A percentile compares a stretch with the other conserved stretches of the same genome.
Conservation (phyloP, 2,329 filamentous ascomycete genomes). For the Alternaria angustiovoidea region DNA sequence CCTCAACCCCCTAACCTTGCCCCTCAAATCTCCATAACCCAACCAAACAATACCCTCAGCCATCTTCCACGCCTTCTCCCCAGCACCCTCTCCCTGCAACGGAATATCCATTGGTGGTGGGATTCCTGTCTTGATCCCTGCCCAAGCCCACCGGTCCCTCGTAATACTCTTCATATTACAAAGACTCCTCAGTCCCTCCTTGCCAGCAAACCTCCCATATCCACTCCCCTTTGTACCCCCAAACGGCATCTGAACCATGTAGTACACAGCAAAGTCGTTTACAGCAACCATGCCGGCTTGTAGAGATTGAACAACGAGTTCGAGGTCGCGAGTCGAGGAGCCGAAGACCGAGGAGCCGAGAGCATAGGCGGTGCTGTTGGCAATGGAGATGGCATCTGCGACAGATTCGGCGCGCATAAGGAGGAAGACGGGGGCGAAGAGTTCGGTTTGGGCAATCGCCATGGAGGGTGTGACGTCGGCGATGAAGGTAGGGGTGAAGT, state of each 20-base stretch:
- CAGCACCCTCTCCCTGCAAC: conserved; percentile 57
- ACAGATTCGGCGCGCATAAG: conserved; percentile 77
- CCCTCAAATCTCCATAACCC: conserved; percentile 54
- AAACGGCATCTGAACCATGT: conserved; percentile 93
- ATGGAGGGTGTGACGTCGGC: conserved; percentile 87
- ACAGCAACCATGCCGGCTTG: conserved; percentile 90
- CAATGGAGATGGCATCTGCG: conserved; percentile 74
- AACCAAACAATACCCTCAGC: conserved; percentile 58
- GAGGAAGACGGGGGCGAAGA: conserved; percentile 90
- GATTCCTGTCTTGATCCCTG: conserved; percentile 73
- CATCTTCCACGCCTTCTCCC: conserved; percentile 52
- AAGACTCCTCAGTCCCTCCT: conserved; percentile 82
- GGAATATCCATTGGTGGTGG: conserved; percentile 84
- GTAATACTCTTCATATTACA: conserved; percentile 91
- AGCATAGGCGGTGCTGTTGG: conserved; percentile 85
- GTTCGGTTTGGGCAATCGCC: conserved; percentile 87
- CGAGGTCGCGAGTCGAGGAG: conserved; percentile 64
- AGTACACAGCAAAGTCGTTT: conserved; percentile 94
- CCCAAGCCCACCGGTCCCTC: conserved; percentile 72
- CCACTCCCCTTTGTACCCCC: conserved; percentile 87
- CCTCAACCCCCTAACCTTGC: conserved; percentile 52
- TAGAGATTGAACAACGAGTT: conserved; percentile 71
- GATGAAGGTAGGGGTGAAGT: conserved; percentile 90
- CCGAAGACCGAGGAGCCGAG: conserved; percentile 92
- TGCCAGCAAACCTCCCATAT: conserved; percentile 91